Percentiles rank a stretch among this genome's conserved stretches.
Conservation (phyloP, 257 asterid genomes). For the Solanum clarkiae region DNA sequence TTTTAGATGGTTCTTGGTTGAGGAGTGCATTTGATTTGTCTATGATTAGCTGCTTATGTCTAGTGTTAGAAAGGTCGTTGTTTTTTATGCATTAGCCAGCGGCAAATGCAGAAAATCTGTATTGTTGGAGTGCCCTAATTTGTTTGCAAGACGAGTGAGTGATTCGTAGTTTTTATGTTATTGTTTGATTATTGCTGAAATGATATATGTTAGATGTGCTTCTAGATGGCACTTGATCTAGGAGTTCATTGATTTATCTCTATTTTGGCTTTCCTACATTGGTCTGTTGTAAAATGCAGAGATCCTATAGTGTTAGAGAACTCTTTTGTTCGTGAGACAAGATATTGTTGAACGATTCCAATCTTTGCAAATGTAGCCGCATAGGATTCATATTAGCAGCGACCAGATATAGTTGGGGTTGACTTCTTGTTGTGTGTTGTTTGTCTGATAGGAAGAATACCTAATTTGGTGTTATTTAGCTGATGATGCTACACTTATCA, state of each 20-base stretch:
- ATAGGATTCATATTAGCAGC: background rate
- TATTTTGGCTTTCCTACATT: background rate
- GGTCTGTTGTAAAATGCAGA: background rate
- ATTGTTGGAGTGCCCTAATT: background rate
- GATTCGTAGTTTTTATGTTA: background rate
- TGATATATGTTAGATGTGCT: background rate
- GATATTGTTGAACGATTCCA: background rate
- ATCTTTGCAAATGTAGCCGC: background rate
- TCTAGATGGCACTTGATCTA: too few species aligned
- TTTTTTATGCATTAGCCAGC: too few species aligned
- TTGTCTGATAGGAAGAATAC: background rate
- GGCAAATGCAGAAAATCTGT: too few species aligned
- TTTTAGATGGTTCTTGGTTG: background rate
- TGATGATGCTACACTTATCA: background rate
- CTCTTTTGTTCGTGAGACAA: background rate
- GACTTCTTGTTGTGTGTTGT: background rate
- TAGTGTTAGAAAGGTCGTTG: too few species aligned
- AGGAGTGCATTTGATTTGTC: background rate
- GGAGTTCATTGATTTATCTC: background rate
- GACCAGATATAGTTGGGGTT: background rate
- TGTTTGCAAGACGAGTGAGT: too few species aligned
- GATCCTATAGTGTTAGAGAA: background rate
- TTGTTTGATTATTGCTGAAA: background rate
- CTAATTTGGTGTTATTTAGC: background rate
- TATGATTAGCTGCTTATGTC: background rate